phyloP scores from a whole-genome alignment of 805 yeast species.

The Wickerhamomyces ciferrii region DNA sequence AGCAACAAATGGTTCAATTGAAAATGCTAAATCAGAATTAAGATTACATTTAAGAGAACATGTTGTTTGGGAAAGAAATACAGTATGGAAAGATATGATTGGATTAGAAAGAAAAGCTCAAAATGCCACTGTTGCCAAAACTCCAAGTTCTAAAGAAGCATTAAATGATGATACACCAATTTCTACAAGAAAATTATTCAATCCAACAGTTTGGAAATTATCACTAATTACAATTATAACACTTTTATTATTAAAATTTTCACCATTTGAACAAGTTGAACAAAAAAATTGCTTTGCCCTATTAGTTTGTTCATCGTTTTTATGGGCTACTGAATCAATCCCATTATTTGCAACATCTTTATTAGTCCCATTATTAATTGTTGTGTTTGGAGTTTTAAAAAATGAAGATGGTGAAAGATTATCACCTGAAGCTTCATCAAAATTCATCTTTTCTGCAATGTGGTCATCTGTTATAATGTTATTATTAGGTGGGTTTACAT shows the following conservation, averaged over 20 bases:
- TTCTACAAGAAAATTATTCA: slow-evolving; percentile 14
- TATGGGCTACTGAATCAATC: slow-evolving; percentile 95
- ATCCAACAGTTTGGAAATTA: slow-evolving; percentile 39
- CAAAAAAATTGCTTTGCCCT: slow-evolving; percentile 84
- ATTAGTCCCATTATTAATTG: slow-evolving; percentile 76
- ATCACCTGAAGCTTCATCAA: slow-evolving; percentile 64
- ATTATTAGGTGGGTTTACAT: slow-evolving; percentile 86
- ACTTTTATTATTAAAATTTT: slow-evolving; percentile 33
- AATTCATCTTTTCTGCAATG: slow-evolving; percentile 79
- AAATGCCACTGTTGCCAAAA: slow-evolving; percentile 49
- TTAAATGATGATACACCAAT: slow-evolving; percentile 21
- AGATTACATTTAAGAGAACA: slow-evolving; percentile 73
- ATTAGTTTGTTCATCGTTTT: slow-evolving; percentile 70
- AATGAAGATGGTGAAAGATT: slow-evolving; percentile 48
- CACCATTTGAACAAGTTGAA: slow-evolving; percentile 50
- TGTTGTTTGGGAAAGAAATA: slow-evolving; percentile 95
- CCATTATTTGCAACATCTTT: slow-evolving; percentile 90
- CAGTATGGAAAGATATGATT: slow-evolving; percentile 97
- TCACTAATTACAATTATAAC: slow-evolving; percentile 44
- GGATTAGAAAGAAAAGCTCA: slow-evolving; percentile 84
- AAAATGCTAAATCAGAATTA: slow-evolving; percentile 43
- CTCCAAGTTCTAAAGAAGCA: slow-evolving; percentile 14
- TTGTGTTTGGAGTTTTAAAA: slow-evolving; percentile 63
- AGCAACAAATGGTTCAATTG: slow-evolving; percentile 33
- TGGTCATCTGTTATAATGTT: slow-evolving; percentile 94